A percentile compares a stretch with the other conserved stretches of the same genome.
These are phyloP conservation scores for Breviolum minutum DNA, from an alignment of 73 alveolate species.

Conservation along the genomic window DNA sequence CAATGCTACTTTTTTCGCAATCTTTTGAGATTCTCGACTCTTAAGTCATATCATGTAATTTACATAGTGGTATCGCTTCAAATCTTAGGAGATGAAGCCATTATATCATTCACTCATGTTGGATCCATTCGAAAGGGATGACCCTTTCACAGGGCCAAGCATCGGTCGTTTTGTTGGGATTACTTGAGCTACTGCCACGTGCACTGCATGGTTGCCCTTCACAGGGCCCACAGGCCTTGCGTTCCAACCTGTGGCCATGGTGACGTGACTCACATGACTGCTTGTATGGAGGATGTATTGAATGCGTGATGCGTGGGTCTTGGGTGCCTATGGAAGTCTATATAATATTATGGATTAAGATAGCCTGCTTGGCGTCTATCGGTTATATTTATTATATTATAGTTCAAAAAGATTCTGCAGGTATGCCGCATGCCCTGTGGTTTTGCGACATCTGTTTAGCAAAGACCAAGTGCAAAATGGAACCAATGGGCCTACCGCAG, in stretches of 20 bases:
- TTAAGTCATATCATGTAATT: background rate
- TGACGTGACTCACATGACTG: background rate
- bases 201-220: constrained; percentile 87
- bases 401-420: too few species aligned
- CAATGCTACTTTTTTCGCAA: background rate
- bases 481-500: constrained; percentile 7
- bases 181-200: constrained; percentile 41
- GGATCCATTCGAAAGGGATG: background rate
- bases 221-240: constrained; percentile 81
- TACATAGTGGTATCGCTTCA: background rate
- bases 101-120: background rate
- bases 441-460: too few species aligned
- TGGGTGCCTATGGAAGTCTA: background rate
- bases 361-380: background rate
- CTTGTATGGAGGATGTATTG: background rate
- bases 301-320: too few species aligned
- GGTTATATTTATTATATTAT: too few species aligned
- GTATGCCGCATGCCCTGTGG: too few species aligned
- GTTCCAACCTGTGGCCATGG: constrained; percentile 54
- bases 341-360: background rate
- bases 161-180: constrained; percentile 22
- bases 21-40: background rate
- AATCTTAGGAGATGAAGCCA: background rate
- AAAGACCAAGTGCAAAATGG: too few species aligned
- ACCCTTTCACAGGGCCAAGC: background rate